These are phyloP conservation scores for Mortierella claussenii DNA, from an alignment of 192 early-diverging fungal species.

Conservation along the genomic window DNA sequence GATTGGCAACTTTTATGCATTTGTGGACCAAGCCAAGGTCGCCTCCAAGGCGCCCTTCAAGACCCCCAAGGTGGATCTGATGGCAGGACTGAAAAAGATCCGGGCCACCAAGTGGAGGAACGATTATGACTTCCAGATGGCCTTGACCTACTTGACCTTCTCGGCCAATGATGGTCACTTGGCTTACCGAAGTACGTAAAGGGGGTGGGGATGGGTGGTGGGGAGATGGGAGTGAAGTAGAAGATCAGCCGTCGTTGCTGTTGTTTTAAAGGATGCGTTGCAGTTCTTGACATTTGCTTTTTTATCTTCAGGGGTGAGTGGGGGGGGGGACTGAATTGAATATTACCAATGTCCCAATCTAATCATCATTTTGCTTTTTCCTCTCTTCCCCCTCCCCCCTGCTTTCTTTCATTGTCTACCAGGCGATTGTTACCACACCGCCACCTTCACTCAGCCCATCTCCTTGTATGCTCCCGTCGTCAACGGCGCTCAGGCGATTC, in stretches of 20 bases:
- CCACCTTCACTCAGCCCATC: constrained; percentile 41
- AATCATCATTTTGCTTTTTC: too few relatives aligned
- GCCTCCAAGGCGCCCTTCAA: constrained; percentile 18
- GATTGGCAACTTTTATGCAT: constrained; percentile 47
- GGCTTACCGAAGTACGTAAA: constrained; percentile 46
- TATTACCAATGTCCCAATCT: too few relatives aligned
- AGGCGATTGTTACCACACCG: constrained; percentile 40
- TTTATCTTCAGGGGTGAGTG: too few relatives aligned
- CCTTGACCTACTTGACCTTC: constrained; percentile 44
- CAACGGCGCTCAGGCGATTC: constrained; percentile 23
- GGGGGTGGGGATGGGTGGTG: too few relatives aligned
- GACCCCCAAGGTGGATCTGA: constrained; percentile 28
- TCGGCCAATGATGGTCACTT: constrained; percentile 47
- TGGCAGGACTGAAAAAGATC: constrained; percentile 41
- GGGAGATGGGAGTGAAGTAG: too few relatives aligned
- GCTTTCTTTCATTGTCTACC: neutral
- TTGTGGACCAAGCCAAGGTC: constrained; percentile 36
- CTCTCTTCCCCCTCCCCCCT: neutral
- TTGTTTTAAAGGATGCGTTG: neutral
- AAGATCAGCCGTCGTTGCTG: too few relatives aligned
- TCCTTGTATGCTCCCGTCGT: constrained; percentile 42
- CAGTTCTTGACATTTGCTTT: neutral
- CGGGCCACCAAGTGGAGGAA: constrained; percentile 33
- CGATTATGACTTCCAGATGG: constrained; percentile 49
- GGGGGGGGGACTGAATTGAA: too few relatives aligned